phyloP scores from a whole-genome alignment of 352 stramenopile species.

The Blastocystis sp. region DNA sequence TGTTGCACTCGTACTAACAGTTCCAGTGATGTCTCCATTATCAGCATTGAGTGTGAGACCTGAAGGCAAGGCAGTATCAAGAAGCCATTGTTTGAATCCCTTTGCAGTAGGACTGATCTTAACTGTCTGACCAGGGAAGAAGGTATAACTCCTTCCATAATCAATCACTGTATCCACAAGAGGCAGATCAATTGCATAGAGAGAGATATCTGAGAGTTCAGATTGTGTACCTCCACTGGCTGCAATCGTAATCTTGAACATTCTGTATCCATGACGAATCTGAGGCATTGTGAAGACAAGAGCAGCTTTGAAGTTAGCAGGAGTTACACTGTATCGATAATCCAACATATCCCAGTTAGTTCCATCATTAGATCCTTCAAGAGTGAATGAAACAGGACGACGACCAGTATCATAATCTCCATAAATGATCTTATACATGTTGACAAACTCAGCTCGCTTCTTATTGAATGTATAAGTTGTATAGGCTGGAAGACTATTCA shows the following conservation, averaged over 20 bases:
- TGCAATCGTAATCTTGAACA: neutral
- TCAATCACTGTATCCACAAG: neutral
- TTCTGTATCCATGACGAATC: neutral
- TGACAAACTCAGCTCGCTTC: neutral
- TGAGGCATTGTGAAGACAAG: neutral
- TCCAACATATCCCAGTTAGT: neutral
- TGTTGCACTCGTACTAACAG: neutral
- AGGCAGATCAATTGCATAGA: neutral
- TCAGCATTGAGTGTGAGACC: conserved; percentile 12
- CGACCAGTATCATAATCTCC: conserved; percentile 3
- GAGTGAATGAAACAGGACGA: neutral
- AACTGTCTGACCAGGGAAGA: neutral
- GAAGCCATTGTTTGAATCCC: neutral
- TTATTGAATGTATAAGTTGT: conserved; percentile 6
- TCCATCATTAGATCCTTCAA: neutral
- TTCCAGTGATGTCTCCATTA: neutral
- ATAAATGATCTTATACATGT: neutral
- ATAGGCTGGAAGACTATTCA: neutral
- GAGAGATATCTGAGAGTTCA: neutral
- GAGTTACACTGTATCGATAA: neutral
- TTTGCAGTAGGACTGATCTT: neutral
- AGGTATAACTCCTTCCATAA: neutral
- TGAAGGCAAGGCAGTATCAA: neutral
- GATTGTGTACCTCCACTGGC: neutral
- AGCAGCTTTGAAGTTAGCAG: neutral